Conservation (phyloP, 306 rosid genomes). For the Trichosanthes truncata region DNA sequence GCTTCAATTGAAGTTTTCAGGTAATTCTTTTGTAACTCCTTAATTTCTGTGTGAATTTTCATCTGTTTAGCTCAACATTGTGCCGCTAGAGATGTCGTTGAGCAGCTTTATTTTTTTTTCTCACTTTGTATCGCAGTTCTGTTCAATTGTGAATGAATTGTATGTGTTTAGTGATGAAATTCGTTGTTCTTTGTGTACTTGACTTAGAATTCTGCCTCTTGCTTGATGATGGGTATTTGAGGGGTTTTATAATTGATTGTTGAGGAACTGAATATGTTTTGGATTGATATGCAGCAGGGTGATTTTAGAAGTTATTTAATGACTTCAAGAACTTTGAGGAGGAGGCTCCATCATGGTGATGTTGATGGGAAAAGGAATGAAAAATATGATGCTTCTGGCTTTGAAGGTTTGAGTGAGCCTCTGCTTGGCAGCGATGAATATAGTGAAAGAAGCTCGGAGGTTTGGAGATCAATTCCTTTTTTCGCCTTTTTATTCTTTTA, state of each 20-base stretch:
- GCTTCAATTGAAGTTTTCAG: not conserved
- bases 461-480: slow-evolving; percentile 6
- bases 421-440: slow-evolving; percentile 39
- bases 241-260: not conserved
- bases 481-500: not conserved
- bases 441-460: slow-evolving; percentile 36
- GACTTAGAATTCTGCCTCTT: not conserved
- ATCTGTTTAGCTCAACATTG: not conserved
- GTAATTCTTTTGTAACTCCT: not conserved
- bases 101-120: not conserved
- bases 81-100: not conserved
- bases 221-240: not conserved
- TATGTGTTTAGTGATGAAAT: not conserved
- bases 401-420: slow-evolving; percentile 56
- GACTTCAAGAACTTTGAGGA: slow-evolving; percentile 62
- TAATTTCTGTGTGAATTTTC: not conserved
- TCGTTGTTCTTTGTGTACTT: not conserved
- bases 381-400: slow-evolving; percentile 35
- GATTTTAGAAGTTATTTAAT: slow-evolving; percentile 18
- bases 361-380: slow-evolving; percentile 53
- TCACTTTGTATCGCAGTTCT: not conserved
- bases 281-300: not conserved
- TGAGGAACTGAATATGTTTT: not conserved
- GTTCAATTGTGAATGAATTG: not conserved
- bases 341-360: slow-evolving; percentile 87